phyloP scores from a whole-genome alignment of 495 filamentous ascomycete species.

The Penicillium goetzii region DNA sequence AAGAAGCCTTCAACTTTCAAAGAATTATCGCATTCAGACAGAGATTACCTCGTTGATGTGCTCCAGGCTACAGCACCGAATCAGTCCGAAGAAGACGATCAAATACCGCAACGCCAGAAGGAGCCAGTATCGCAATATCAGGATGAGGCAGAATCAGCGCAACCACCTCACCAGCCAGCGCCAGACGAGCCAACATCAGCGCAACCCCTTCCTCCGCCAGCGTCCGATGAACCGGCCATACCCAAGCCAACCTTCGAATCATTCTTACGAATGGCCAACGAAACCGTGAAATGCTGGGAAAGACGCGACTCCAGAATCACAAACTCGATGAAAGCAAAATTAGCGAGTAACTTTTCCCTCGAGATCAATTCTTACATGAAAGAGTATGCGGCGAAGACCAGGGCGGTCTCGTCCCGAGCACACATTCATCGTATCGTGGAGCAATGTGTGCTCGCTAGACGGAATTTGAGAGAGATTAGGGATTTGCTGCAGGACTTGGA shows the following conservation, averaged over 20 bases:
- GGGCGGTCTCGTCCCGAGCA: not conserved
- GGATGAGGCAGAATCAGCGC: not conserved
- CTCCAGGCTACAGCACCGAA: not conserved
- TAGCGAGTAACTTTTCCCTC: not conserved
- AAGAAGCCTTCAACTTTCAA: conserved; percentile 1
- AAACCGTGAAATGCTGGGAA: conserved; percentile 1
- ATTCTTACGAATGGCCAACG: not conserved
- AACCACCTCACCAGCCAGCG: not conserved
- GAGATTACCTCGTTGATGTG: not conserved
- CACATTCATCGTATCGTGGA: conserved; percentile 3
- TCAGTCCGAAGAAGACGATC: not conserved
- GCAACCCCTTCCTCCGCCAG: not conserved
- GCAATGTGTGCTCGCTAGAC: not conserved
- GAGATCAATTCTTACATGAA: conserved; percentile 5
- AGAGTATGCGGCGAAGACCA: not conserved
- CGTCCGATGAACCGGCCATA: not conserved
- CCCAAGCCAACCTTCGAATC: not conserved
- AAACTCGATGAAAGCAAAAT: not conserved
- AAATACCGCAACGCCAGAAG: not conserved
- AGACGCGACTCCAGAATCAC: not conserved
- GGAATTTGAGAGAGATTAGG: conserved; percentile 3
- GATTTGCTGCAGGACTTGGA: not conserved
- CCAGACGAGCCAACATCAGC: not conserved
- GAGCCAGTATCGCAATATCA: not conserved
- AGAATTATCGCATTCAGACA: not conserved